Conservation (phyloP, 2,329 filamentous ascomycete genomes). For the Fusarium clavum region DNA sequence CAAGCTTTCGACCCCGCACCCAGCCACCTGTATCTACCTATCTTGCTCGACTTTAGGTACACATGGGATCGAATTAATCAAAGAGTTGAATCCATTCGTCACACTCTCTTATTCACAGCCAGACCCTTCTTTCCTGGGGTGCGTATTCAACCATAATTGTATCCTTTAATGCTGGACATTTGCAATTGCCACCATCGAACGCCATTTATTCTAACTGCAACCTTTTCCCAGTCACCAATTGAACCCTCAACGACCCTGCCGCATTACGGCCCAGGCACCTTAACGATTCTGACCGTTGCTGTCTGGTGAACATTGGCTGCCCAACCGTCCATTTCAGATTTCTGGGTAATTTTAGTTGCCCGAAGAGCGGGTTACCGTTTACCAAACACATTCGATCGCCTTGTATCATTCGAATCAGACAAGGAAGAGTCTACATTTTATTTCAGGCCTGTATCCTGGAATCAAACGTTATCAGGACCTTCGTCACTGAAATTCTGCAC, state of each 20-base stretch:
- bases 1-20: constrained; percentile 40
- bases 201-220: constrained; percentile 14
- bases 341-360: constrained; percentile 5
- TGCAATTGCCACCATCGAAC: neutral
- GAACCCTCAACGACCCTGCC: constrained; percentile 1
- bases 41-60: constrained; percentile 22
- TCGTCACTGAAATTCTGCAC: constrained; percentile 16
- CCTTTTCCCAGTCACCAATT: constrained; percentile 15
- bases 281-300: neutral
- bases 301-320: constrained; percentile 3
- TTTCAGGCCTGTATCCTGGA: constrained; percentile 2
- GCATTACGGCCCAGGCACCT: neutral
- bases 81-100: constrained; percentile 33
- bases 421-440: neutral
- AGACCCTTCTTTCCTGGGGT: constrained; percentile 15
- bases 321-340: neutral
- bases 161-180: neutral
- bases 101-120: constrained; percentile 27
- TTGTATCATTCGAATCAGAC: constrained; percentile 14
- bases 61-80: constrained; percentile 24
- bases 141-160: constrained; percentile 21
- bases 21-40: constrained; percentile 31
- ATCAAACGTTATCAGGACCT: constrained; percentile 17
- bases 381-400: neutral
- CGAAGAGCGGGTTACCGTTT: constrained; percentile 14